Conservation (phyloP, 768 basidiomycete genomes). For the Mycena polygramma region DNA sequence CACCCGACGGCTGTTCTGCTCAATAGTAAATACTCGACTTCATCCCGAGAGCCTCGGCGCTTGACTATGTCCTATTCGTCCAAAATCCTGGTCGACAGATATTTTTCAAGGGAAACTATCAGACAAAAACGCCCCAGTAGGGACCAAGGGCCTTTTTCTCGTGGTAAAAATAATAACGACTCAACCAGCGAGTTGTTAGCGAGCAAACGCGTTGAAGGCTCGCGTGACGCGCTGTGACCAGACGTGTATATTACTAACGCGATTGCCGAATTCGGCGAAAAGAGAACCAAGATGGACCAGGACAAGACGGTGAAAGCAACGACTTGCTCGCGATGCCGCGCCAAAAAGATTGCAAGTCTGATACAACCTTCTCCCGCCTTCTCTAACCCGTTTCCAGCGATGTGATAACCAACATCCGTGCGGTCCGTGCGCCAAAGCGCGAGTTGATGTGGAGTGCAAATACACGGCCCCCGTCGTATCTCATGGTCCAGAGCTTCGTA, state of each 20-base stretch:
- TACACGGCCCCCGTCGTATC: constrained; percentile 19
- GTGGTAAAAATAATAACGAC: no score
- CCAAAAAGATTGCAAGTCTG: constrained; percentile 33
- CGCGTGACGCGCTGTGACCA: background rate
- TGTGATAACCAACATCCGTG: constrained; percentile 31
- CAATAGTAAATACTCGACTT: no score
- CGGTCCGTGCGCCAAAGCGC: constrained; percentile 30
- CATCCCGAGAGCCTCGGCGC: no score
- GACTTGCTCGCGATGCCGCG: constrained; percentile 31
- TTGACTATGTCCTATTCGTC: no score
- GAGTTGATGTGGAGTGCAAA: constrained; percentile 17
- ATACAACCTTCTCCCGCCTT: background rate
- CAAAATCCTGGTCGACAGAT: no score
- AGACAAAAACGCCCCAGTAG: no score
- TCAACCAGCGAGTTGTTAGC: no score
- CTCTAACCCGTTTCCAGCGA: constrained; percentile 16
- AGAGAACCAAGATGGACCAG: constrained; percentile 16
- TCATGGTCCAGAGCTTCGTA: constrained; percentile 33
- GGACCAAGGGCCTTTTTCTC: no score
- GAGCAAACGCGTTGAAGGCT: no score
- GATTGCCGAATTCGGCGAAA: no score
- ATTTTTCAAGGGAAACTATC: no score
- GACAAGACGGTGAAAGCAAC: constrained; percentile 17
- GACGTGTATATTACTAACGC: background rate
- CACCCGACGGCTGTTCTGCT: no score